Base-by-base conservation (phyloP, 495 filamentous ascomycete genomes). In the Polyplosphaeria fusca region DNA sequence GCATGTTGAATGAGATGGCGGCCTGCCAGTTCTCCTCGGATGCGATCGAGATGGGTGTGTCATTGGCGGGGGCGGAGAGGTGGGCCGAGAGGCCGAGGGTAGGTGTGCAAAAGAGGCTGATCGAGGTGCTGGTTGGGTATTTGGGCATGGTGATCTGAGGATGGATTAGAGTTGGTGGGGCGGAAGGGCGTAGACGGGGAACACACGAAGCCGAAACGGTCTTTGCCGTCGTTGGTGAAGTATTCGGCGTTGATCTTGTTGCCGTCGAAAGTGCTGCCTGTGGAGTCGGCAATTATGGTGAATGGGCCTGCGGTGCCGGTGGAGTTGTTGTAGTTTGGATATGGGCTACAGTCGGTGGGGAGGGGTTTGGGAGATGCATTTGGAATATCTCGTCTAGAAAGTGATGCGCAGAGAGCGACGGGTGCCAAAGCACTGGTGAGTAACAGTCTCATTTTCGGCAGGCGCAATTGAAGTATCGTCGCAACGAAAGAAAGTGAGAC, bases 1-100 rank as follows among this genome's bases (percentile, higher is more conserved):
- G 2, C 28, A 39, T 19, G 7, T 28, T 28, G 30, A 38, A 50
- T 5, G 13, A n/a, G 14, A 52, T n/a, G 4, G 12, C 3, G 5
- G 49, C 7, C 23, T 52, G 49, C 49, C 49, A 52, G 25, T 52
- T 52, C 22, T 52, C 49, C 14, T 27, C 14, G 2, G 14, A n/a
- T 2, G 49, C 19, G 38, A 52, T 42, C 22, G 32, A 52, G 7
- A 25, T 41, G 35, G 20, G 13, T 23, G n/a, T 22, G 9, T 22
- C n/a, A 38, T 22, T 20, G 38, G 7, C 14, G 49, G 43, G 16
- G 14, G 16, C 13, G 4, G 35, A 19, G 30, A 42, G 49, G 2
- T 42, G 22, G 2, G n/a, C n/a, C 5, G 35, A 25, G 22, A 12
- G 2, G 18, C 35, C 20, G 49, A 35, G 43, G 19, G 20, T 25